phyloP scores from a whole-genome alignment of 768 basidiomycete genomes.

The Glaciozyma martinii region DNA sequence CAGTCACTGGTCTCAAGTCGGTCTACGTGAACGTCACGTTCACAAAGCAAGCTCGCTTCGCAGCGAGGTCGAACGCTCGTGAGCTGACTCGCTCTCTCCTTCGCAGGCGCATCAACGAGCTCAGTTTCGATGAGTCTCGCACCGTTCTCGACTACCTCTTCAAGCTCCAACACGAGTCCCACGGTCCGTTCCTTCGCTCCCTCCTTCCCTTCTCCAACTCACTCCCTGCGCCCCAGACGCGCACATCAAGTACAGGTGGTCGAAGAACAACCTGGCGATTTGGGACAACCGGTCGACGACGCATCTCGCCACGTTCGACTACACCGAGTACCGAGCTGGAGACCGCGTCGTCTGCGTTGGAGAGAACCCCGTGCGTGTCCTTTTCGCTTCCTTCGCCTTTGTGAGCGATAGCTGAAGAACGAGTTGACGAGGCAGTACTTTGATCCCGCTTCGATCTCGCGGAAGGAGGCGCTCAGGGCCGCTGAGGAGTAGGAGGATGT shows the following conservation, averaged over 20 bases:
- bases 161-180: constrained; percentile 36
- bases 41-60: constrained; percentile 11
- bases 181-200: constrained; percentile 29
- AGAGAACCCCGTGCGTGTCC: constrained; percentile 45
- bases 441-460: neutral
- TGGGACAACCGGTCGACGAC: neutral
- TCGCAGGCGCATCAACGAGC: constrained; percentile 30
- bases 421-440: neutral
- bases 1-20: constrained; percentile 29
- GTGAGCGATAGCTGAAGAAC: too few species aligned
- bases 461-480: neutral
- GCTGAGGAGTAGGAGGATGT: too few species aligned
- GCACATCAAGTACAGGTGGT: constrained; percentile 40
- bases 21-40: constrained; percentile 29
- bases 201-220: too few species aligned
- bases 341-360: constrained; percentile 51
- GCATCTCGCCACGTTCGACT: constrained; percentile 43
- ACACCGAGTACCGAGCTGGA: constrained; percentile 43
- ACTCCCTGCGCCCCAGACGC: constrained; percentile 34
- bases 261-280: constrained; percentile 32
- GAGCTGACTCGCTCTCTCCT: neutral
- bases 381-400: constrained; percentile 36
- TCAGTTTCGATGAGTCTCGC: constrained; percentile 21
- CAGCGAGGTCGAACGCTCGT: neutral
- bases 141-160: constrained; percentile 41